phyloP scores from a whole-genome alignment of 768 basidiomycete genomes.

The Kwoniella sp. region DNA sequence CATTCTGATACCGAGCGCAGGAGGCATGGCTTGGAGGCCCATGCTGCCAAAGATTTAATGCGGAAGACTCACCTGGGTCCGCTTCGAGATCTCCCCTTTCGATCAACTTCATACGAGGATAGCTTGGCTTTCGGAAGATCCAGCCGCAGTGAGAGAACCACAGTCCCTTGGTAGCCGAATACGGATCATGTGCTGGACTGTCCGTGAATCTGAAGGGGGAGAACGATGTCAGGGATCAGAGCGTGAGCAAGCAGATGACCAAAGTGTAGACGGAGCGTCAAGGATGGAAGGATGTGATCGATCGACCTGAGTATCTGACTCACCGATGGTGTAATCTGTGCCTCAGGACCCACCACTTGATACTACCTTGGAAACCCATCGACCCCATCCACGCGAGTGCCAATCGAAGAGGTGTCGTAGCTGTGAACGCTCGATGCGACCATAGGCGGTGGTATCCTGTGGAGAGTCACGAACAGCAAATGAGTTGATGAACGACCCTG shows the following conservation, averaged over 20 bases:
- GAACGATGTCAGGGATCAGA: conserved; percentile 5
- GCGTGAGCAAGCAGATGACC: no score
- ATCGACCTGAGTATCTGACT: conserved; percentile 17
- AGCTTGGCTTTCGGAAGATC: conserved; percentile 77
- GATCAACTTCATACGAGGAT: conserved; percentile 66
- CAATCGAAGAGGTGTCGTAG: conserved; percentile 63
- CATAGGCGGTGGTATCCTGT: conserved; percentile 79
- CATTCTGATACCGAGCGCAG: neutral
- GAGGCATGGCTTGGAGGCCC: neutral
- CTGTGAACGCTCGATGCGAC: conserved; percentile 72
- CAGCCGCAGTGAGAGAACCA: conserved; percentile 81
- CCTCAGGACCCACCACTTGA: conserved; percentile 70
- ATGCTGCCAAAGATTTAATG: no score
- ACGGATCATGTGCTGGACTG: conserved; percentile 70
- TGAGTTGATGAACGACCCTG: no score
- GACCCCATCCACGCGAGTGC: conserved; percentile 69
- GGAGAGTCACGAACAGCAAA: neutral
- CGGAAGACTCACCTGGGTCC: conserved; percentile 70
- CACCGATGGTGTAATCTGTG: conserved; percentile 72
- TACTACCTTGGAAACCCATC: conserved; percentile 76
- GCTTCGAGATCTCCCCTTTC: conserved; percentile 70
- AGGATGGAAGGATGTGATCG: no score
- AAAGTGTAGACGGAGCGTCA: neutral
- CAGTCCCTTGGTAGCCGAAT: conserved; percentile 72
- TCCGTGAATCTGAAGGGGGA: conserved; percentile 56